phyloP scores from a whole-genome alignment of 139 green algal genomes.

The Volvox africanus region DNA sequence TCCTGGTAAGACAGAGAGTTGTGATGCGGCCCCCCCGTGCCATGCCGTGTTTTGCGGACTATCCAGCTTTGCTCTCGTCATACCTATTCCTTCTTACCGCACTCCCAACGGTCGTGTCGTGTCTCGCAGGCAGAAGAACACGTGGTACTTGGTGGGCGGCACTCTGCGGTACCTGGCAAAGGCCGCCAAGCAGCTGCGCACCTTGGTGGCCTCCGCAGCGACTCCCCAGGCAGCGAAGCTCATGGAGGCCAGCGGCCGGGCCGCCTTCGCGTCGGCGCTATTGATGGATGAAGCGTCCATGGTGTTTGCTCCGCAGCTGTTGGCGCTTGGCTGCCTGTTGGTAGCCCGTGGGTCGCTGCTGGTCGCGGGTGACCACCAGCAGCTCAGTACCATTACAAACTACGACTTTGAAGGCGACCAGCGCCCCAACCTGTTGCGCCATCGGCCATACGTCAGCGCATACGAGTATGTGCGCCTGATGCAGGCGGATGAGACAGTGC shows the following conservation, averaged over 20 bases:
- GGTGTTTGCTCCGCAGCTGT: slow-evolving; percentile 16
- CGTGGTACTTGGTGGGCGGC: slow-evolving; percentile 24
- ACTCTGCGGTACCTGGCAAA: slow-evolving; percentile 24
- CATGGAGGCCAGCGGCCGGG: neutral
- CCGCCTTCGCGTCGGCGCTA: neutral
- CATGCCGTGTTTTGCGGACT: neutral
- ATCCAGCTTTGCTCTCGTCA: neutral
- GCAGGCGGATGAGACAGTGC: neutral
- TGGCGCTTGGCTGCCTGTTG: slow-evolving; percentile 37
- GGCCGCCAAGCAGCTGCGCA: neutral
- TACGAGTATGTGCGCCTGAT: slow-evolving; percentile 39
- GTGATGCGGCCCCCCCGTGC: too few species aligned
- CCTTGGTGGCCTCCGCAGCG: neutral
- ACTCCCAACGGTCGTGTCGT: neutral
- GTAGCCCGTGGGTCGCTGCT: slow-evolving; percentile 18
- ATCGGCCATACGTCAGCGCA: slow-evolving; percentile 25
- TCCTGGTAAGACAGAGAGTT: neutral
- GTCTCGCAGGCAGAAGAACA: neutral
- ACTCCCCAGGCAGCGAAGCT: neutral
- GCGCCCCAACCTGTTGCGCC: slow-evolving; percentile 7
- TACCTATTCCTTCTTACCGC: too few species aligned
- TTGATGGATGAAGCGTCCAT: slow-evolving; percentile 45
- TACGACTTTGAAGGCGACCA: slow-evolving; percentile 30
- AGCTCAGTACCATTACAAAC: slow-evolving; percentile 28
- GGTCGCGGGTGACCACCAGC: slow-evolving; percentile 34